Percentiles rank a stretch among this genome's conserved stretches.
Conservation (phyloP, 371 early-diverging fungal species). For the Mortierella polycephala region DNA sequence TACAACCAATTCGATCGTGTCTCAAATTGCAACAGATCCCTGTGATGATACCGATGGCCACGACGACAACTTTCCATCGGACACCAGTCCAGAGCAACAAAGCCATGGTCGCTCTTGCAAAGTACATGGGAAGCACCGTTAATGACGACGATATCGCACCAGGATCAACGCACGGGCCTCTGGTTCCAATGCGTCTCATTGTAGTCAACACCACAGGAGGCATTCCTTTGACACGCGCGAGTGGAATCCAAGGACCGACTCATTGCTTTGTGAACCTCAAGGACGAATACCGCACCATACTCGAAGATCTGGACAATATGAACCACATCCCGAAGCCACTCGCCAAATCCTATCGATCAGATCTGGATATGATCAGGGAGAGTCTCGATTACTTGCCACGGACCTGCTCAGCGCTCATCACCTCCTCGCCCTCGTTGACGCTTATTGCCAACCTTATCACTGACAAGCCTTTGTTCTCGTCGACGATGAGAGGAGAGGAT, state of each 20-base stretch:
- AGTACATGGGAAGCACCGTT: constrained; percentile 47
- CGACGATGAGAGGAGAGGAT: constrained; percentile 49
- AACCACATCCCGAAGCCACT: constrained; percentile 56
- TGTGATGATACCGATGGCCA: constrained; percentile 58
- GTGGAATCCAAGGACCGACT: constrained; percentile 56
- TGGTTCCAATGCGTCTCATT: constrained; percentile 58
- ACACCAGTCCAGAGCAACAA: constrained; percentile 44
- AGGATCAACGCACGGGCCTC: constrained; percentile 5
- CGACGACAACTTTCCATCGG: constrained; percentile 34
- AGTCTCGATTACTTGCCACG: constrained; percentile 64
- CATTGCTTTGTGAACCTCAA: constrained; percentile 75
- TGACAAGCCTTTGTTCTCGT: constrained; percentile 66
- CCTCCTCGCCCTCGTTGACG: constrained; percentile 58
- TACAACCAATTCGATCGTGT: constrained; percentile 35
- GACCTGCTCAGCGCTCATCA: constrained; percentile 66
- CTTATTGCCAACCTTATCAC: constrained; percentile 68
- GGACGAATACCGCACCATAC: constrained; percentile 63
- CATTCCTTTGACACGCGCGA: constrained; percentile 57
- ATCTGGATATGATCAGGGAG: constrained; percentile 64
- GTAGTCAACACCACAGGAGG: constrained; percentile 67
- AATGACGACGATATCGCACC: background rate
- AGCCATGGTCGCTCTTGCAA: constrained; percentile 58
- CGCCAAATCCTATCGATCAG: constrained; percentile 57
- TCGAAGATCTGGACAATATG: constrained; percentile 57
- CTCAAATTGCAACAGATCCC: constrained; percentile 59